A percentile compares a stretch with the other conserved stretches of the same genome.
phyloP scores from a whole-genome alignment of 768 basidiomycete species.

The Lentinula sp. region DNA sequence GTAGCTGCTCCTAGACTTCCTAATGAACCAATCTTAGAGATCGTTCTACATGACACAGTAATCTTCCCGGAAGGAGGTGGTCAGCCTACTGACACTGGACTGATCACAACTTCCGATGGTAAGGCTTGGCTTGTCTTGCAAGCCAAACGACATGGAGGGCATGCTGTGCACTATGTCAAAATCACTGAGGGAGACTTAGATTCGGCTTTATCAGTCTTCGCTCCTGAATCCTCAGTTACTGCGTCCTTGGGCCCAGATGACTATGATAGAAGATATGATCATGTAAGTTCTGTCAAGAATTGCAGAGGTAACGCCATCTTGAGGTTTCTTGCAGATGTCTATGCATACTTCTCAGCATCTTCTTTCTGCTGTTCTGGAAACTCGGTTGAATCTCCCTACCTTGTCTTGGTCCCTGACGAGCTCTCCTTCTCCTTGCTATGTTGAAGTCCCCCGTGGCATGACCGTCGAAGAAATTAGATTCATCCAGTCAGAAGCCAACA shows the following conservation, averaged over 20 bases:
- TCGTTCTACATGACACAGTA: conserved; percentile 70
- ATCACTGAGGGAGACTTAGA: conserved; percentile 32
- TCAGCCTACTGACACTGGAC: conserved; percentile 71
- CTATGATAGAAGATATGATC: conserved; percentile 63
- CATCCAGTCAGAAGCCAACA: conserved; percentile 62
- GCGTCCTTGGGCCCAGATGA: conserved; percentile 54
- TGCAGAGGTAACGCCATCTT: neutral
- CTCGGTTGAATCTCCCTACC: conserved; percentile 56
- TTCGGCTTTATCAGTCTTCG: conserved; percentile 39
- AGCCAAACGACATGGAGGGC: conserved; percentile 62
- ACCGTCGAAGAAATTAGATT: conserved; percentile 51
- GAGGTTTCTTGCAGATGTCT: conserved; percentile 47
- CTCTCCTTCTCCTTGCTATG: conserved; percentile 64
- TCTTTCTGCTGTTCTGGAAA: conserved; percentile 74
- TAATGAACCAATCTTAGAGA: conserved; percentile 47
- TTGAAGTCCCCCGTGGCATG: conserved; percentile 70
- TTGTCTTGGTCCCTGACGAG: conserved; percentile 77
- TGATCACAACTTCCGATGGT: conserved; percentile 40
- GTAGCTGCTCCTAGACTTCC: conserved; percentile 39
- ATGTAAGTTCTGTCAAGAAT: conserved; percentile 38
- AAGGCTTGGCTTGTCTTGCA: conserved; percentile 53
- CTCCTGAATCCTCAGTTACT: conserved; percentile 43
- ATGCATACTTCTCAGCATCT: conserved; percentile 85
- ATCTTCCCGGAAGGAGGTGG: conserved; percentile 76
- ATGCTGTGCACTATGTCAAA: conserved; percentile 69